Evolutionary conservation across 495 filamentous ascomycete species (phyloP).

Genomic region (Penicillium goetzii): DNA sequence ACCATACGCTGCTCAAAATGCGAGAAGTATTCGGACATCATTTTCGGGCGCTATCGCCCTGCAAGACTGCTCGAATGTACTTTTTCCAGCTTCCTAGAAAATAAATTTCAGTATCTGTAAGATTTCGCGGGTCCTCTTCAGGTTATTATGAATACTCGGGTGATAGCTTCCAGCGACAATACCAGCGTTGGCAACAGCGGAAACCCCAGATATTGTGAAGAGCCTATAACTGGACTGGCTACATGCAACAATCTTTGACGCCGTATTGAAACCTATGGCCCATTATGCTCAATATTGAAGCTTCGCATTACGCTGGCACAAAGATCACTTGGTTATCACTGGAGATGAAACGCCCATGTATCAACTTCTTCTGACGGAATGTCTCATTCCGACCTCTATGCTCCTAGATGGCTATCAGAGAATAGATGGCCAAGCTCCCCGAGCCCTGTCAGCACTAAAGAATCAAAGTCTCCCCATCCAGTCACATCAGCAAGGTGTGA

Average conservation of each 20-base stretch:
- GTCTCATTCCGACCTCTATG: neutral
- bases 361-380: neutral
- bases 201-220: no score
- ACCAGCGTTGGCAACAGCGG: neutral
- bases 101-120: no score
- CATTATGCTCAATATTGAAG: no score
- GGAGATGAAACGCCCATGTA: neutral
- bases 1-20: neutral
- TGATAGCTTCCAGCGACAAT: neutral
- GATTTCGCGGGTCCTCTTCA: no score
- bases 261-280: no score
- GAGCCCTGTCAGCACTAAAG: conserved; percentile 16
- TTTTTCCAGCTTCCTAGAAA: no score
- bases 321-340: neutral
- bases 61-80: no score
- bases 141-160: no score
- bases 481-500: conserved; percentile 23
- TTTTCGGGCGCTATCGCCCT: neutral
- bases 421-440: neutral
- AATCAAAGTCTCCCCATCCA: conserved; percentile 37
- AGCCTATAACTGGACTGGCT: no score
- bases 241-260: no score
- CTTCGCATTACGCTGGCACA: no score
- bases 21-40: neutral
- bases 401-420: neutral